Evolutionary conservation across 176 grass and related monocot species (phyloP), one percentile per base, ranked within the genome.

Genomic region (Lolium multiflorum): DNA sequence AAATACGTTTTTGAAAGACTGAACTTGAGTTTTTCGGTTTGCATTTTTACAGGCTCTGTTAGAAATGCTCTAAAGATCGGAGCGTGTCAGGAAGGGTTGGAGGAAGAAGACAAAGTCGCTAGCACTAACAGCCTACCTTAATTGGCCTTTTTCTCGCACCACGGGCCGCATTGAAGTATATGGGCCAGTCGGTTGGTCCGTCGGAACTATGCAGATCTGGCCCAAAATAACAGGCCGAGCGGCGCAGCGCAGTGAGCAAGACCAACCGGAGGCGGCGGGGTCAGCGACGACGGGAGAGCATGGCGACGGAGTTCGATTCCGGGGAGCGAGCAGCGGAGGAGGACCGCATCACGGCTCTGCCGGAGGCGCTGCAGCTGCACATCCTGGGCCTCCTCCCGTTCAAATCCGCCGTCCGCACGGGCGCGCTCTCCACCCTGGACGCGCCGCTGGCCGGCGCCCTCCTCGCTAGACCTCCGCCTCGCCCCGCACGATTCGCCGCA

Each of bases 301-400:
- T 68, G 65, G 65, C 65, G 31, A 38, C 64, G 15, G 65, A 68
- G 65, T 68, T 68, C 15, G 31, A 68, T 37, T 38, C 65, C 65
- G 65, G 31, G 31, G 28, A 68, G 65, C 65, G 1, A 9, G 31
- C 65, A 15, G 39, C 9, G 5, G 54, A 3, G 58, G 78, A 25
- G 22, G 82, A 74, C 82, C 39, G 54, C 16, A 31, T 74, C 22
- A 61, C 69, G 38, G 5, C 14, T 3, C 38, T 74, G 21, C 54
- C 82, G 35, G 54, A 83, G 55, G 82, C 58, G 5, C 68, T 83
- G 39, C 52, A 51, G 82, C 69, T 83, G 39, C 15, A 17, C 22
- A 83, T 74, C 69, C 69, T 83, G 5, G 5, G 9, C 52, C 38
- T 61, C 12, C 68, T 83, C 38, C 39, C 69, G 4, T 41, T 83